Evolutionary conservation across 129 eudicot genomes (phyloP).

Genomic region (Flaveria robusta): DNA sequence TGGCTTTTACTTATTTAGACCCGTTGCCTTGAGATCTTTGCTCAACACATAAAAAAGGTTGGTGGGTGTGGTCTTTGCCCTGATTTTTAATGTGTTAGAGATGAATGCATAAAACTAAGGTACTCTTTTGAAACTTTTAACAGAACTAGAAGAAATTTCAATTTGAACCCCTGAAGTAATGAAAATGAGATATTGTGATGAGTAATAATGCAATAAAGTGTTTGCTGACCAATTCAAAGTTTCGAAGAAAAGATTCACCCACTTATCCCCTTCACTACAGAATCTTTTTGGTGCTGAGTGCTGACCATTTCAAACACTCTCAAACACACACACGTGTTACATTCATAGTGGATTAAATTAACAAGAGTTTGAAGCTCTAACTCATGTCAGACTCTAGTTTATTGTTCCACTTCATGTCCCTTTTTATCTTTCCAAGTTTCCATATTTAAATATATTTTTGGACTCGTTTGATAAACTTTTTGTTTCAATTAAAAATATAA

Average conservation of each 20-base stretch:
- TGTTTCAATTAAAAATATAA: too few species aligned
- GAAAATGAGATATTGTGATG: conserved; percentile 3
- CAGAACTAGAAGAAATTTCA: conserved; percentile 7
- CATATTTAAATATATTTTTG: not conserved
- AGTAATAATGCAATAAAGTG: conserved; percentile 34
- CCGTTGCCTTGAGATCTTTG: too few species aligned
- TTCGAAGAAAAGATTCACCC: conserved; percentile 26
- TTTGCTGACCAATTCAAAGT: conserved; percentile 60
- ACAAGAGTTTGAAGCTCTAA: conserved; percentile 15
- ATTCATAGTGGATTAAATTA: not conserved
- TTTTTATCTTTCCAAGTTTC: conserved; percentile 21
- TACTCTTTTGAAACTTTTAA: not conserved
- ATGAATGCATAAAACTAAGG: not conserved
- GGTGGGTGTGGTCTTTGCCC: too few species aligned
- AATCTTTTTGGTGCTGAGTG: conserved; percentile 30
- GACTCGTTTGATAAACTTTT: not conserved
- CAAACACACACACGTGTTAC: conserved; percentile 12
- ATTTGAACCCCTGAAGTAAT: not conserved
- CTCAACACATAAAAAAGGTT: too few species aligned
- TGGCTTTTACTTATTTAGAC: too few species aligned
- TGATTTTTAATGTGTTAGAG: conserved; percentile 1
- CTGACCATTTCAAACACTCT: conserved; percentile 33
- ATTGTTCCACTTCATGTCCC: conserved; percentile 20
- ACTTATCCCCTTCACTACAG: conserved; percentile 14
- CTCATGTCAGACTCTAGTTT: conserved; percentile 29